Evolutionary conservation across 768 basidiomycete genomes (phyloP).

Genomic region (Trametes cingulata): DNA sequence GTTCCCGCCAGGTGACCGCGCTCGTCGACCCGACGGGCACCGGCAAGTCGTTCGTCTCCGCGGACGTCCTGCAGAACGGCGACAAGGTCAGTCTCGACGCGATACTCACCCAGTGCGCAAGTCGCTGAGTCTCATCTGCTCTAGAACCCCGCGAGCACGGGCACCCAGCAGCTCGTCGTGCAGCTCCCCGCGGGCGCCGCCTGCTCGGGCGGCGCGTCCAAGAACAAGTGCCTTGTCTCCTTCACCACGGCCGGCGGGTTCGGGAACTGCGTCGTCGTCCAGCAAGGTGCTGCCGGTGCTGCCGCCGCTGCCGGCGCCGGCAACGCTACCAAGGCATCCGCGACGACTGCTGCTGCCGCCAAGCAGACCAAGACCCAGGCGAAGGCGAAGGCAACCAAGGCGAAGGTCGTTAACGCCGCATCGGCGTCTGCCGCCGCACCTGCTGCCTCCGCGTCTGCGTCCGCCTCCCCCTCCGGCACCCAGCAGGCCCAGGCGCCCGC

Average conservation of each 20-base stretch:
- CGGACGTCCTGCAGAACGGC: conserved; percentile 48
- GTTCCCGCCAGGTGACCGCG: conserved; percentile 48
- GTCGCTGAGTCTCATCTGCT: too few species aligned
- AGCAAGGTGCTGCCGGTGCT: conserved; percentile 28
- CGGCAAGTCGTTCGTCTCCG: conserved; percentile 36
- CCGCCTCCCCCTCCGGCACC: background rate
- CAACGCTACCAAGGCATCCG: background rate
- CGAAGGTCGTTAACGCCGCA: background rate
- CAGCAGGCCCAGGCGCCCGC: background rate
- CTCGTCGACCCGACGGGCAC: conserved; percentile 45
- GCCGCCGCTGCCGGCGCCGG: background rate
- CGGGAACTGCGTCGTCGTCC: conserved; percentile 54
- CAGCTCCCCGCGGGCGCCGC: conserved; percentile 48
- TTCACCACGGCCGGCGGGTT: conserved; percentile 53
- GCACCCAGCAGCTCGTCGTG: conserved; percentile 44
- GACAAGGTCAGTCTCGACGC: conserved; percentile 39
- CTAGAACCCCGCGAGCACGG: conserved; percentile 41
- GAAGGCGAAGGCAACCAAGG: background rate
- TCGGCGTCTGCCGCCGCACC: background rate
- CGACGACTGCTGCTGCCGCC: background rate
- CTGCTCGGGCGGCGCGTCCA: conserved; percentile 49
- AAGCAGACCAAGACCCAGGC: background rate
- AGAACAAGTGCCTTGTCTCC: conserved; percentile 52
- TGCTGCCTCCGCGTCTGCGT: background rate
- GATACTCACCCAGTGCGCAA: background rate